Base-by-base conservation (phyloP, 2,329 filamentous ascomycete species). In the Periconia digitata region DNA sequence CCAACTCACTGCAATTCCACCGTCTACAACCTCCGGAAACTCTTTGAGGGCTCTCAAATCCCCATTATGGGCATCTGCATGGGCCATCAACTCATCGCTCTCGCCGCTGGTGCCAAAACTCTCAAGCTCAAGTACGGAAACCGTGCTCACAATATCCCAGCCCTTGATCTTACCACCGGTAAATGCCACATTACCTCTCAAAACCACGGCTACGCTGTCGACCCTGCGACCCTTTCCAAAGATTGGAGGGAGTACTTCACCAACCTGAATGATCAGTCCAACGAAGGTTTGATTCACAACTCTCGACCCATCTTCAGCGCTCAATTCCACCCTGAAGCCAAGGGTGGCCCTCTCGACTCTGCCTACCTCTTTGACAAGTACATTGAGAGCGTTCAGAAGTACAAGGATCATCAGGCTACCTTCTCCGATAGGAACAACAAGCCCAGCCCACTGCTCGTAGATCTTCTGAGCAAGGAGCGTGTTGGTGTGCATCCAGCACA, bases 71-170 rank as follows among this genome's bases (percentile, higher is more conserved):
- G 94, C 64, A 97, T 99, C 69, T 99, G 94, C 72, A 84, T 99
- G 59, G 94, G 94, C 57, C 94, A 99, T 76, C 94, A 99, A 80
- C 85, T 99, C 44, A 81, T 99, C 49, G 92, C 92, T 56, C 83
- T 96, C 60, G 91, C 94, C 41, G 82, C 88, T 50, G 94, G 94
- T 55, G 94, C 90, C 46, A 82, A 85, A 64, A 97, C 94, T 53
- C 87, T 95, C 77, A 97, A 97, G 84, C 85, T 99, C 75, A 97
- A 97, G 84, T 99, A 96, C 74, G 94, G 94, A 68, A 99, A 99
- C 83, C 89, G 94, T 62, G 94, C 92, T 16, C 94, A 97, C 81
- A 99, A 99, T 81, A 97, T 97, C 64, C 94, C 94, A 8, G 91
- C 92, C 51, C 79, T 97, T 49, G 92, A 97, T 71, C 80, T 96